Evolutionary conservation across 169 alveolate genomes (phyloP), one percentile per base, ranked within the genome.

Genomic region (Eimeria necatrix): DNA sequence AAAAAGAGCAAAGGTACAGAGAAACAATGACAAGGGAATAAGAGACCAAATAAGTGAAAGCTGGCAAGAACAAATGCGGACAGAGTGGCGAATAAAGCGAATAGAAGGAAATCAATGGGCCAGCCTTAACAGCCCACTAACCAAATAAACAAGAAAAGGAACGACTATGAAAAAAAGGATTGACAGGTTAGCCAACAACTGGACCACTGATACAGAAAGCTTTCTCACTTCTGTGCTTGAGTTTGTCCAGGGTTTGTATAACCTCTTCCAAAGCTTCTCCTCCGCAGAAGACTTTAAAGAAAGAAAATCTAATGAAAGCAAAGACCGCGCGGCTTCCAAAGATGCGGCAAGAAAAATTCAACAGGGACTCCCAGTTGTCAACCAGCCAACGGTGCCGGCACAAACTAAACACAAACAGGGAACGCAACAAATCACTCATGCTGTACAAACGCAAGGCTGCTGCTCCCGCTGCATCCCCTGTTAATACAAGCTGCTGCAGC

Each of bases 211-310:
- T 32, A 32, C 2, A 2, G 41, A 2, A 2, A 32, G 41, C 41
- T 56, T 6, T 41, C 92, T 22, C 59, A 84, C 92, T 64, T 53
- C 92, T 16, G 2, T 26, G 60, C 78, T 56, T 4, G 22, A 84
- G 78, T 12, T 60, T 84, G 80, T 84, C 59, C 61, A 84, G 60
- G 12, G 78, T 84, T 12, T 16, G 70, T 49, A 22, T 56, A 53
- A 88, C 53, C 26, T 88, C 78, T 4, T 61, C 71, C n/a, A 74
- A 53, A 52, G 5, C 10, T 24, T 80, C 93, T 10, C 96, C 96
- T n/a, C 94, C 96, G 49, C 96, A 93, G 83, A 93, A 93, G 20
- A 61, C 89, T 26, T 64, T 93, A 84, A 80, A 93, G 20, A 93
- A 46, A 4, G 90, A 22, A 18, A 59, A 24, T 74, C 70, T 93